Base-by-base conservation (phyloP, 2,329 filamentous ascomycete species). In the Talaromyces piceae region DNA sequence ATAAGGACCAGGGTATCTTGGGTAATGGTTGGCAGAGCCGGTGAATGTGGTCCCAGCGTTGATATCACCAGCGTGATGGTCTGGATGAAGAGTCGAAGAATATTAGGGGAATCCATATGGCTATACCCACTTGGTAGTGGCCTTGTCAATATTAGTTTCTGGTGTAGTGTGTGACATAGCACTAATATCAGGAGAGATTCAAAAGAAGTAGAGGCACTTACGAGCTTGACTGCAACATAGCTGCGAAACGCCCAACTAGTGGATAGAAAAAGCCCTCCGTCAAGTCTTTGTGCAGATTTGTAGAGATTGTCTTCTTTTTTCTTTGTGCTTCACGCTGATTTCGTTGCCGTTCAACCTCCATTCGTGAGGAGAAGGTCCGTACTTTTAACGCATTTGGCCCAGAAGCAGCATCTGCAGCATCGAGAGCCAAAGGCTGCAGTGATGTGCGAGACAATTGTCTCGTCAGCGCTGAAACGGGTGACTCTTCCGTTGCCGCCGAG, bases 341-440 rank as follows among this genome's bases (percentile, higher is more conserved):
- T 11, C 71, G 70, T 47, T 74, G 77, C 51, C 79, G 79, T 61
- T 86, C 79, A 16, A 84, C 77, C 52, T 81, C 76, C 66, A 91
- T 82, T 16, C 87, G 83, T 0, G 87, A 88, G 9, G 86, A 91
- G 69, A 97, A 95, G 2, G 86, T 95, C 25, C 88, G 83, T 20
- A 97, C 80, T 71, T 97, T 97, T 43, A 98, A 80, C 5, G 86
- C 80, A 58, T 90, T 83, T 0, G 93, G 91, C 0, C 91, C 90
- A 0, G 86, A 85, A 5, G 83, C 76, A 20, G 84, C 77, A 63
- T 96, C 90, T 37, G 90, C 91, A 2, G 91, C 88, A 52, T 82
- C 76, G 31, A 88, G 84, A 1, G 91, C 90, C 25, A 97, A 73
- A 0, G 93, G 93, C 13, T 84, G 82, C 18, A 97, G 82, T 61